Evolutionary conservation across 768 basidiomycete species (phyloP).

Genomic region (Steccherinum ochraceum): DNA sequence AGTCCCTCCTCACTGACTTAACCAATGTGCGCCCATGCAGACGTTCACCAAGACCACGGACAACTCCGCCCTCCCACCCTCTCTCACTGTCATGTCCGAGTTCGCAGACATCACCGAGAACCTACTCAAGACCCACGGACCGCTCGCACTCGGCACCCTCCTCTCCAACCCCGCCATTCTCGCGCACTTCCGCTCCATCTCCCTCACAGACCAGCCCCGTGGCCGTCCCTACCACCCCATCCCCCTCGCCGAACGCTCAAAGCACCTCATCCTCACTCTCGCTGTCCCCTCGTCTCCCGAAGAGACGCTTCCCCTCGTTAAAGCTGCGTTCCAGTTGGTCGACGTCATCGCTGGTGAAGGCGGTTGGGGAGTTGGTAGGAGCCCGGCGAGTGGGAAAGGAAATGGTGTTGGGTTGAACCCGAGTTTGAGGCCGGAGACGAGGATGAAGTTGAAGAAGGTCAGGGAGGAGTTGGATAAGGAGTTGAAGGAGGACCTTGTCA

Average conservation of each 20-base stretch:
- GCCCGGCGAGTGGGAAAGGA: conserved; percentile 19
- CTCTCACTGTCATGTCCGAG: conserved; percentile 78
- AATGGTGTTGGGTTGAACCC: conserved; percentile 15
- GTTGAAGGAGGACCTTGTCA: conserved; percentile 60
- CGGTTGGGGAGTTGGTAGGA: conserved; percentile 27
- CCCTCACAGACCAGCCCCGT: conserved; percentile 85
- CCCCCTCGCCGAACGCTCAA: conserved; percentile 46
- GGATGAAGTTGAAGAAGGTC: conserved; percentile 63
- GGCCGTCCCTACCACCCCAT: conserved; percentile 54
- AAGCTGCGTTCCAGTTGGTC: conserved; percentile 67
- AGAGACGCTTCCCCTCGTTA: conserved; percentile 54
- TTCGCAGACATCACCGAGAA: conserved; percentile 81
- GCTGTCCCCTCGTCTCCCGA: conserved; percentile 43
- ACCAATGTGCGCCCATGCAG: conserved; percentile 30
- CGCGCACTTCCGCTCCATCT: conserved; percentile 80
- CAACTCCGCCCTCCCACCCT: conserved; percentile 49
- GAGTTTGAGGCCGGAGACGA: conserved; percentile 68
- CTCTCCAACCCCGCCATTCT: conserved; percentile 60
- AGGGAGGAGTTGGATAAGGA: conserved; percentile 67
- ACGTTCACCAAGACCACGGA: conserved; percentile 81
- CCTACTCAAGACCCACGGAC: conserved; percentile 54
- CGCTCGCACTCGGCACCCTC: conserved; percentile 45
- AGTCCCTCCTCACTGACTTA: not conserved
- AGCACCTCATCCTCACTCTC: conserved; percentile 72
- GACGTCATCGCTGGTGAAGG: conserved; percentile 47